These are phyloP conservation scores for Cladosporium oxysporum DNA, from an alignment of 2,329 filamentous ascomycete species.

Conservation along the genomic window DNA sequence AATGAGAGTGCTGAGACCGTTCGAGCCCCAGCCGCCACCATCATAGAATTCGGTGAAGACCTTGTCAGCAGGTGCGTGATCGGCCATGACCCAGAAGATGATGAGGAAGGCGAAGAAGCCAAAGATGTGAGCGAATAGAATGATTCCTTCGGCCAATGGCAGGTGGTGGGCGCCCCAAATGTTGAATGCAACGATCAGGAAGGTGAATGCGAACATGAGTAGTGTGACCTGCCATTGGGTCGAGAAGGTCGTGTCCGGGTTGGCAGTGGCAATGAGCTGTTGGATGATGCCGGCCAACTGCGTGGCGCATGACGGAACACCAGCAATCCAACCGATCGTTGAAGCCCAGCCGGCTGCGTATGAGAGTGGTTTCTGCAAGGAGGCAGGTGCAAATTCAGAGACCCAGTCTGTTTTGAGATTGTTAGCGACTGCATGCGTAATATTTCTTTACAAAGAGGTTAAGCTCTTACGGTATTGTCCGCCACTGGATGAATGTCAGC, in stretches of 20 bases:
- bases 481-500: constrained; percentile 24
- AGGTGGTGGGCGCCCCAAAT: constrained; percentile 38
- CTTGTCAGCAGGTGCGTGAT: constrained; percentile 32
- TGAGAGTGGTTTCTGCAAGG: constrained; percentile 31
- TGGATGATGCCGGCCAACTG: constrained; percentile 7
- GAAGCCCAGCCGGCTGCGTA: constrained; percentile 33
- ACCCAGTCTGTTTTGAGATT: constrained; percentile 28
- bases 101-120: constrained; percentile 48
- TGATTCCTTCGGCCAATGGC: constrained; percentile 37
- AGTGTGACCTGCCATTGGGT: constrained; percentile 27
- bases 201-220: constrained; percentile 33
- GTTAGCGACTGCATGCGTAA: neutral
- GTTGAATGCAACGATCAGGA: constrained; percentile 38
- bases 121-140: constrained; percentile 44
- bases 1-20: constrained; percentile 44
- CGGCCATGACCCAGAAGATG: constrained; percentile 39
- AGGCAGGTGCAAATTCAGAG: constrained; percentile 34
- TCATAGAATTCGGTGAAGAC: constrained; percentile 40
- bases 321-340: constrained; percentile 15
- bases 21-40: constrained; percentile 44
- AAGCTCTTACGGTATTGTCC: constrained; percentile 28
- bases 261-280: neutral
- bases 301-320: constrained; percentile 4
- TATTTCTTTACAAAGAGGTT: neutral
- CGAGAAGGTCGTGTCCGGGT: constrained; percentile 5